These are phyloP conservation scores for Clarireedia sp. DNA, from an alignment of 2,329 filamentous ascomycete species.

Conservation along the genomic window DNA sequence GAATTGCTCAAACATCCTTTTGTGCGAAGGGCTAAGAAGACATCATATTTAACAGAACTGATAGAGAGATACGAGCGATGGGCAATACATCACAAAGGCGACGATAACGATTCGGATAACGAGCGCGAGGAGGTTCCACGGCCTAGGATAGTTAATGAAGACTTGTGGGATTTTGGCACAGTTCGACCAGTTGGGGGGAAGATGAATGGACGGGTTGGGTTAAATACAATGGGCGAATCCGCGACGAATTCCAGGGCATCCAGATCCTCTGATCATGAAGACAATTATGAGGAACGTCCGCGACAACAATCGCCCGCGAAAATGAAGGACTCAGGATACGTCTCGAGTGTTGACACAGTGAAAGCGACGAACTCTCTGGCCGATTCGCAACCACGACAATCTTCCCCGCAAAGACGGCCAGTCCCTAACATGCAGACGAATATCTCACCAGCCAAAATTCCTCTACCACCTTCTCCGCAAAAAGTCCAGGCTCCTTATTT, in stretches of 20 bases:
- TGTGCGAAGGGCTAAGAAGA: constrained; percentile 85
- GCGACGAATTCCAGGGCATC: constrained; percentile 67
- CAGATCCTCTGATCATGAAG: constrained; percentile 40
- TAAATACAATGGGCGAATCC: constrained; percentile 71
- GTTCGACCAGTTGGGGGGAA: constrained; percentile 71
- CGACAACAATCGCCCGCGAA: constrained; percentile 47
- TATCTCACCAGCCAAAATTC: constrained; percentile 49
- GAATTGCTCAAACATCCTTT: constrained; percentile 87
- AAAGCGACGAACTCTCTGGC: constrained; percentile 39
- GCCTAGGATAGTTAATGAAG: constrained; percentile 56
- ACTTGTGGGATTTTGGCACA: constrained; percentile 98
- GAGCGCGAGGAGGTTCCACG: constrained; percentile 37
- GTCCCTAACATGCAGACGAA: constrained; percentile 30
- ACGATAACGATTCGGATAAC: constrained; percentile 56
- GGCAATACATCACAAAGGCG: constrained; percentile 70
- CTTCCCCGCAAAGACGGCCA: constrained; percentile 53
- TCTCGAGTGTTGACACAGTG: constrained; percentile 41
- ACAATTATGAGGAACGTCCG: constrained; percentile 45
- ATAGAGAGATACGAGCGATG: constrained; percentile 87
- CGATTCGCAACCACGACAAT: constrained; percentile 44
- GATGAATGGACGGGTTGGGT: constrained; percentile 50
- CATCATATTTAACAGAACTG: constrained; percentile 90
- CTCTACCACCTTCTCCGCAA: constrained; percentile 51
- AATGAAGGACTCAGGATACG: constrained; percentile 33
- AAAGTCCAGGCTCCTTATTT: constrained; percentile 34